These are phyloP conservation scores for Phellopilus nigrolimitatus DNA, from an alignment of 1,284 basidiomycete genomes.

Conservation along the genomic window DNA sequence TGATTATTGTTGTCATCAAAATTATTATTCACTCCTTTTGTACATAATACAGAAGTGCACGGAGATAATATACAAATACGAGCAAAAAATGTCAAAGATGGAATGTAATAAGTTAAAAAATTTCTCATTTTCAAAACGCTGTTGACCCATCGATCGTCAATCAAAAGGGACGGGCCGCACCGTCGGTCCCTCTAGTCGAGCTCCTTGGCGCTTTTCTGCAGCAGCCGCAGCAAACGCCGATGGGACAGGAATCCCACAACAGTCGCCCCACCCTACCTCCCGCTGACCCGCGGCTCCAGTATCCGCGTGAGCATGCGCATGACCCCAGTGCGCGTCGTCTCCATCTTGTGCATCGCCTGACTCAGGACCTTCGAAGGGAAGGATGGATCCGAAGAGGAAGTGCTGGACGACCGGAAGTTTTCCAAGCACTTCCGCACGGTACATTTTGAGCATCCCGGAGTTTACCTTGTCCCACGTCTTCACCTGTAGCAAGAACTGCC, in stretches of 20 bases:
- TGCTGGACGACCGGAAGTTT: conserved; percentile 97
- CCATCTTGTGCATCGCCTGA: conserved; percentile 39
- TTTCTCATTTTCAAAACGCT: not conserved
- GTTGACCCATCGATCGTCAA: conserved; percentile 29
- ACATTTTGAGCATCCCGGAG: conserved; percentile 98
- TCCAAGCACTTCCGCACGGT: conserved; percentile 88
- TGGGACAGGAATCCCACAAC: conserved; percentile 88
- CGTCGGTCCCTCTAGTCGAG: conserved; percentile 48
- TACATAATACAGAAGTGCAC: too few relatives aligned
- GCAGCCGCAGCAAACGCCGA: conserved; percentile 76
- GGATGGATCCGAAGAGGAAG: conserved; percentile 87
- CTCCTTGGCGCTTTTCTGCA: conserved; percentile 36
- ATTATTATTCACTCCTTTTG: too few relatives aligned
- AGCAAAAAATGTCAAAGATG: not conserved
- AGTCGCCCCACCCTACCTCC: conserved; percentile 83
- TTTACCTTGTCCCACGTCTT: conserved; percentile 99
- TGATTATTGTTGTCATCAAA: too few relatives aligned
- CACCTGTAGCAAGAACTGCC: conserved; percentile 44
- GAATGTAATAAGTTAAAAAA: not conserved
- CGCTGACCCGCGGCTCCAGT: conserved; percentile 43
- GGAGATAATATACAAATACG: too few relatives aligned
- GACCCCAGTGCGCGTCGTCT: conserved; percentile 36
- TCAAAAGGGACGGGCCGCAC: conserved; percentile 85
- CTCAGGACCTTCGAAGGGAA: conserved; percentile 66
- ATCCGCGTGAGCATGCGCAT: conserved; percentile 53